Conservation (phyloP, 2,329 filamentous ascomycete species). For the Venturia effusa region DNA sequence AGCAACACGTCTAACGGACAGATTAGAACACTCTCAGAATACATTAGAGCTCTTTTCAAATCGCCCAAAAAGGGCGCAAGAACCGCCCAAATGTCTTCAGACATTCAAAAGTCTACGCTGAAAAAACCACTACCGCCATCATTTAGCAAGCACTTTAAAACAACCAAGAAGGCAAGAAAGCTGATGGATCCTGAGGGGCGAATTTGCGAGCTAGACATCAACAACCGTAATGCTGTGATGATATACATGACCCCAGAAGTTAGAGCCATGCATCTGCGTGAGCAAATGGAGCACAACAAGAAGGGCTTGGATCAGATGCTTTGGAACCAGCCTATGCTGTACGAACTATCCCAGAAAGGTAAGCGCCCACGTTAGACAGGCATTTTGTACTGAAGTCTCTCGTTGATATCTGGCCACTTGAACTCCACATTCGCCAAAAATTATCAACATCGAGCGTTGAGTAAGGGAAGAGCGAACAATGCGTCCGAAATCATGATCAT, state of each 20-base stretch:
- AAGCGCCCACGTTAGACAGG: not conserved
- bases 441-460: not conserved
- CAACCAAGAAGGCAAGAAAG: slow-evolving; percentile 2
- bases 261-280: not conserved
- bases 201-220: slow-evolving; percentile 6
- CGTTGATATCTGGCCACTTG: not conserved
- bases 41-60: not conserved
- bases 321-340: not conserved
- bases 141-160: slow-evolving; percentile 9
- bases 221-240: not conserved
- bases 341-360: not conserved
- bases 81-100: not conserved
- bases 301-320: not conserved
- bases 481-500: not conserved
- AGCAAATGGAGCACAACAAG: slow-evolving; percentile 3
- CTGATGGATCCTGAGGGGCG: slow-evolving; percentile 3
- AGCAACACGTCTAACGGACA: not conserved
- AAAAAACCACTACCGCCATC: not conserved
- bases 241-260: not conserved
- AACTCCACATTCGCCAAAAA: not conserved
- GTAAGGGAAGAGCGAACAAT: not conserved
- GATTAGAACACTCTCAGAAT: not conserved
- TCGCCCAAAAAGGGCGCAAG: not conserved
- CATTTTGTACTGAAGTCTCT: not conserved
- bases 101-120: not conserved